Evolutionary conservation across 2,329 filamentous ascomycete genomes (phyloP), one percentile per base, ranked within the genome.

Genomic region (Trichoderma atrobrunneum): DNA sequence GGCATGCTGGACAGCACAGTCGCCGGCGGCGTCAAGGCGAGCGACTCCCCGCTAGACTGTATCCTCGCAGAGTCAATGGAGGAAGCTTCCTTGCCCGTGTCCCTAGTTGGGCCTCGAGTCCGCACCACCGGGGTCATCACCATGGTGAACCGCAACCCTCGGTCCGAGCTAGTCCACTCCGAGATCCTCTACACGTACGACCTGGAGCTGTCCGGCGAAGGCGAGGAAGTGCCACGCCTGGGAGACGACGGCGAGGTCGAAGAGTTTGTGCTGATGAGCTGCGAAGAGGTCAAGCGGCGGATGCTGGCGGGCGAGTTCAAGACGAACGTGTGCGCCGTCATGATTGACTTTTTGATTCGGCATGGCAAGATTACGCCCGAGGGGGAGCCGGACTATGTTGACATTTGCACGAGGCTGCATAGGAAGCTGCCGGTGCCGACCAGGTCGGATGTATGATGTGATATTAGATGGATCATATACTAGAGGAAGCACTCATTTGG

Each of bases 171-270:
- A 6, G 75, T 80, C 34, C 81, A 83, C 75, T 78, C 78, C 7
- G 81, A 82, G n/a, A 79, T 85, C 3, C 78, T 86, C 32, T 95
- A 93, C 79, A 85, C 93, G 5, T 96, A 93, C 80, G 94, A 97
- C 77, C 81, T 96, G 59, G 89, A 93, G 79, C 82, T 97, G 21
- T 80, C 83, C 0, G 72, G 74, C 39, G 86, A 87, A 57, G 72
- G 74, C 34, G 86, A 87, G 56, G 85, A 92, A 5, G 79, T 89
- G 34, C 92, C 90, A 0, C 87, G 85, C 74, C 93, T 93, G 0
- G 86, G 89, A 12, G 94, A 97, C 78, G 94, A 97, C 78, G 89
- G 90, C 32, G 94, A 97, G 82, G 93, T 97, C 1, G 89, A 93
- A 73, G 87, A 88, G 73, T 97, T 97, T 78, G 84, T 88, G 74